Base-by-base conservation (phyloP, 2,329 filamentous ascomycete species). In the Tetracladium maxilliforme region DNA sequence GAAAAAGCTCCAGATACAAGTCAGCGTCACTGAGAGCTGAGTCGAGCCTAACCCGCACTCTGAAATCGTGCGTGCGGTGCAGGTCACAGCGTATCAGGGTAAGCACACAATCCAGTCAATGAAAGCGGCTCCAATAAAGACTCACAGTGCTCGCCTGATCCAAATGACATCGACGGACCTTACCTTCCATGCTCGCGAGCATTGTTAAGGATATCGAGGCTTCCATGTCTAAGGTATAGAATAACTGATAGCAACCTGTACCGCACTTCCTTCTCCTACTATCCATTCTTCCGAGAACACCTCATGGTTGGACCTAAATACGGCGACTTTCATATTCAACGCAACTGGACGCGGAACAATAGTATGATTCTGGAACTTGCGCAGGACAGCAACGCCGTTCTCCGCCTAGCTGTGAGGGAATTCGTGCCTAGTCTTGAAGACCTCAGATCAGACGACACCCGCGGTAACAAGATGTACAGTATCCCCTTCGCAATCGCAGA, bases 21-120 rank as follows among this genome's bases (percentile, higher is more conserved):
- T n/a, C n/a, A n/a, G n/a, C n/a, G n/a, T n/a, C n/a, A n/a, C n/a
- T n/a, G n/a, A n/a, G n/a, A n/a, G n/a, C n/a, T n/a, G n/a, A n/a
- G n/a, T n/a, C n/a, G n/a, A n/a, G n/a, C n/a, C n/a, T n/a, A 28
- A 71, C 66, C 3, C 54, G 68, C 30, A 62, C 59, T 26, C 61
- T 66, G 11, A 66, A 64, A 7, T 68, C 63, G 12, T 73, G 68
- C 36, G 61, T 72, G 29, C 54, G 67, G 22, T 73, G 68, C 33
- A 56, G 64, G 24, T 70, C 70, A 62, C 68, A 72, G 34, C 56
- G 66, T 21, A 70, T 72, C 35, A 57, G 68, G 24, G 67, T 71
- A 44, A 56, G 64, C 18, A 22, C 10, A 15, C 25, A 9, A n/a
- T 19, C 11, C 24, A 12, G 15, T 26, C 33, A n/a, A 14, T 17